Conservation (phyloP, 2,329 filamentous ascomycete genomes). For the Cytospora chrysosperma region DNA sequence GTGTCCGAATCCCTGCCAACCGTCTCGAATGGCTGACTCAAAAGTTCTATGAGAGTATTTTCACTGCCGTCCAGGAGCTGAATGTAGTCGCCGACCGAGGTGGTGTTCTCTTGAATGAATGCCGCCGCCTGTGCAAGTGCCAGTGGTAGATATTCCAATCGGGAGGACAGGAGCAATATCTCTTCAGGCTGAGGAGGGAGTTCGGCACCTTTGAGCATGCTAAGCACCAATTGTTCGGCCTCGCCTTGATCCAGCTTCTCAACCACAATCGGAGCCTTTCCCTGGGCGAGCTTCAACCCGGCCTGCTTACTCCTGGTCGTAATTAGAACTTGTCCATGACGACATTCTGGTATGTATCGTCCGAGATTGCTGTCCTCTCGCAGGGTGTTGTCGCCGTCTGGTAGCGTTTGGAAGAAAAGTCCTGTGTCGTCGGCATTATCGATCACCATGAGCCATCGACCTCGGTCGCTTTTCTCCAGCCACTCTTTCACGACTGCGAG, state of each 20-base stretch:
- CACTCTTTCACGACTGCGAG: slow-evolving; percentile 32
- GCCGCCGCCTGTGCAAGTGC: slow-evolving; percentile 37
- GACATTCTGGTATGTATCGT: not conserved
- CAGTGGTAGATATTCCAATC: slow-evolving; percentile 35
- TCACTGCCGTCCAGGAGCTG: slow-evolving; percentile 30
- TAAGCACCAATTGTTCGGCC: not conserved
- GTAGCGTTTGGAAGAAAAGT: slow-evolving; percentile 28
- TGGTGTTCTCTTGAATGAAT: slow-evolving; percentile 35
- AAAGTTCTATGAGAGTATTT: slow-evolving; percentile 24
- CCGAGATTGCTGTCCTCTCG: slow-evolving; percentile 21
- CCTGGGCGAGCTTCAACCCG: not conserved
- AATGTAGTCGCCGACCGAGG: slow-evolving; percentile 31
- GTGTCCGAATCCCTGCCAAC: slow-evolving; percentile 31
- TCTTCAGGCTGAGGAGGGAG: not conserved
- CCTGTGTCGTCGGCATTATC: slow-evolving; percentile 38
- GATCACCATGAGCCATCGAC: slow-evolving; percentile 37
- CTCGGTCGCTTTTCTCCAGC: slow-evolving; percentile 32
- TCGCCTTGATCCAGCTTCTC: slow-evolving; percentile 29
- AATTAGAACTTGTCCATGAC: slow-evolving; percentile 32
- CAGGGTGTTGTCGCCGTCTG: not conserved
- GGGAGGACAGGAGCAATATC: not conserved
- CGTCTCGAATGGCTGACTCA: slow-evolving; percentile 35
- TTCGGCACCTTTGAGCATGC: not conserved
- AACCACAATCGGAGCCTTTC: slow-evolving; percentile 29
- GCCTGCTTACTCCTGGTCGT: slow-evolving; percentile 37